A percentile compares a stretch with the other conserved stretches of the same genome.
Evolutionary conservation across 2,329 filamentous ascomycete genomes (phyloP).

Genomic region (Raffaelea ambrosiae): DNA sequence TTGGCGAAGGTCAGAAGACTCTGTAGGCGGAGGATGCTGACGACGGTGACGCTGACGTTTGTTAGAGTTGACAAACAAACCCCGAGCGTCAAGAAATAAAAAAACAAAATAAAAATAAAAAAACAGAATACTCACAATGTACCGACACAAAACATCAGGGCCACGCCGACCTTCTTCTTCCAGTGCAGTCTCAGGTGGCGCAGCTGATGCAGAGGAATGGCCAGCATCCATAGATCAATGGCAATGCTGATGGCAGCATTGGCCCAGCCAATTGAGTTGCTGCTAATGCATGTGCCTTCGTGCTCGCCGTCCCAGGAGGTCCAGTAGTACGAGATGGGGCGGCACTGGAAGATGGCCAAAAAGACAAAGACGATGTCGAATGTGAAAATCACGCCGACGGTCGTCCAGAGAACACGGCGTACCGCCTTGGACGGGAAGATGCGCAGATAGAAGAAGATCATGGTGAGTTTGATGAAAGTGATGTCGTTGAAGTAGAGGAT

Average conservation of each 20-base stretch:
- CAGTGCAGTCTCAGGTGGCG: slow-evolving; percentile 29
- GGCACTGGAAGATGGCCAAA: slow-evolving; percentile 40
- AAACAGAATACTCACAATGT: slow-evolving; percentile 19
- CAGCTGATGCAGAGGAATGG: slow-evolving; percentile 38
- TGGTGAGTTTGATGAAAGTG: slow-evolving; percentile 38
- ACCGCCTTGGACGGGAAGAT: slow-evolving; percentile 38
- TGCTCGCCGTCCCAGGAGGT: slow-evolving; percentile 39
- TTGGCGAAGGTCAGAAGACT: slow-evolving; percentile 19
- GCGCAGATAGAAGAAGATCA: slow-evolving; percentile 46
- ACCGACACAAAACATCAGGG: slow-evolving; percentile 39
- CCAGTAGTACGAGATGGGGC: slow-evolving; percentile 45
- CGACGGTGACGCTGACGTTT: slow-evolving; percentile 20
- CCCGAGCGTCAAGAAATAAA: neutral
- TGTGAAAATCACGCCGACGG: slow-evolving; percentile 27
- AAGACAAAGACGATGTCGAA: slow-evolving; percentile 34
- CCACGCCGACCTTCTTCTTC: slow-evolving; percentile 38
- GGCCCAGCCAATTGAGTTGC: slow-evolving; percentile 40
- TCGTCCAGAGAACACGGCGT: slow-evolving; percentile 31
- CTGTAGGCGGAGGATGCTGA: slow-evolving; percentile 22
- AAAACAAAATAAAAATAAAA: neutral
- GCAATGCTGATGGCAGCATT: slow-evolving; percentile 44
- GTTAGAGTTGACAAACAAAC: neutral
- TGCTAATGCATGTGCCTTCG: slow-evolving; percentile 37
- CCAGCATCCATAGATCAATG: slow-evolving; percentile 43
- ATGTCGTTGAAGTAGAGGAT: slow-evolving; percentile 37